Conservation (phyloP, 768 basidiomycete species). For the Dendrothele bispora region DNA sequence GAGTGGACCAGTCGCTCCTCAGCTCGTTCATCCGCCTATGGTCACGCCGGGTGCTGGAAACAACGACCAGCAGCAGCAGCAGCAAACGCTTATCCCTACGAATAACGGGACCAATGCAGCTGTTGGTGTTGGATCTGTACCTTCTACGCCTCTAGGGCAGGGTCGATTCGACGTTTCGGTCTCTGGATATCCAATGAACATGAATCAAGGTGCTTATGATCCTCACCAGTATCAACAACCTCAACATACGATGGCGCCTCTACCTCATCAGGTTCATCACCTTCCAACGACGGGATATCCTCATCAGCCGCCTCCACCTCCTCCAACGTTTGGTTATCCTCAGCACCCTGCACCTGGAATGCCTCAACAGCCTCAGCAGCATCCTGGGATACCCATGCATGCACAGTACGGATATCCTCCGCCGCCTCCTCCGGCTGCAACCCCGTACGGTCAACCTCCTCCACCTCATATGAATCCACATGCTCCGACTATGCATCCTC, state of each 20-base stretch:
- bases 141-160: too few relatives aligned
- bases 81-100: background rate
- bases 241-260: too few relatives aligned
- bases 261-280: too few relatives aligned
- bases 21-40: background rate
- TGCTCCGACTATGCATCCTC: constrained; percentile 4
- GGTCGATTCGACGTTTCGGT: background rate
- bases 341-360: background rate
- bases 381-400: background rate
- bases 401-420: constrained; percentile 10
- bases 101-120: background rate
- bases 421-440: constrained; percentile 13
- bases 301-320: background rate
- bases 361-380: background rate
- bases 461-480: constrained; percentile 10
- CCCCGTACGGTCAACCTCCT: constrained; percentile 14
- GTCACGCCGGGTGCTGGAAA: background rate
- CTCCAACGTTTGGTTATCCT: background rate
- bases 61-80: background rate
- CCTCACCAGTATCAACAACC: constrained; percentile 1
- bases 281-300: too few relatives aligned
- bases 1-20: background rate
- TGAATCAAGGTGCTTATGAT: background rate
- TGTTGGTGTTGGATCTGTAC: background rate
- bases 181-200: background rate